Base-by-base conservation (phyloP, 768 basidiomycete species). In the Kwoniella europaea region DNA sequence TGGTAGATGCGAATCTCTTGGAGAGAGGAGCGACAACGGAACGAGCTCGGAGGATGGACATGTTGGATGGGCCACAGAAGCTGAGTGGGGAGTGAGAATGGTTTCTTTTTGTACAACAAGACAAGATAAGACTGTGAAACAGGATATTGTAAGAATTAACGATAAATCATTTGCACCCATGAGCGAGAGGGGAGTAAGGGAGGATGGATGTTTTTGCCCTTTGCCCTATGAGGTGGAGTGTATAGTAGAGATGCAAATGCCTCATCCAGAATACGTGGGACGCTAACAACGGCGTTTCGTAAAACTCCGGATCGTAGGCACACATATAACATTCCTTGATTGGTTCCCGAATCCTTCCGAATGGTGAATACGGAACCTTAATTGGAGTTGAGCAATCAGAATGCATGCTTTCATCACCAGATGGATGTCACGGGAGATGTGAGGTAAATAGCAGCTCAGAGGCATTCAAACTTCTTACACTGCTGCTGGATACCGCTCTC, bases 41-140 rank as follows among this genome's bases (percentile, higher is more conserved):
- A 65, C 68, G 62, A 53, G 63, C 61, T 63, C 68, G 62, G 46
- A 70, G 68, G 55, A 70, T 52, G 35, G 68, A 70, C 68, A 70
- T 70, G 35, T 50, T 70, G 27, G n/a, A 27, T 16, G 18, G 35
- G 35, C 43, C 27, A 12, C 42, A 61, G 57, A 58, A 60, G 50
- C 68, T 70, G 63, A 70, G 68, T 64, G 68, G 63, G 53, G 63
- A 70, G 68, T 64, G 15, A 62, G 15, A 42, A 18, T 54, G 53
- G 50, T 42, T 16, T 22, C n/a, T 43, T 62, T 43, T 27, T 62
- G 61, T 62, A 44, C n/a, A 62, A 50, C 42, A 62, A 20, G 12
- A 20, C 18, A 10, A 22, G 18, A 56, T 62, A 62, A 27, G n/a
- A 46, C 44, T 9, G 20, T n/a, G 1, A 62, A 35, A 42, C 12